Evolutionary conservation across 2,329 filamentous ascomycete genomes (phyloP).

Genomic region (Stachybotrys chartarum): DNA sequence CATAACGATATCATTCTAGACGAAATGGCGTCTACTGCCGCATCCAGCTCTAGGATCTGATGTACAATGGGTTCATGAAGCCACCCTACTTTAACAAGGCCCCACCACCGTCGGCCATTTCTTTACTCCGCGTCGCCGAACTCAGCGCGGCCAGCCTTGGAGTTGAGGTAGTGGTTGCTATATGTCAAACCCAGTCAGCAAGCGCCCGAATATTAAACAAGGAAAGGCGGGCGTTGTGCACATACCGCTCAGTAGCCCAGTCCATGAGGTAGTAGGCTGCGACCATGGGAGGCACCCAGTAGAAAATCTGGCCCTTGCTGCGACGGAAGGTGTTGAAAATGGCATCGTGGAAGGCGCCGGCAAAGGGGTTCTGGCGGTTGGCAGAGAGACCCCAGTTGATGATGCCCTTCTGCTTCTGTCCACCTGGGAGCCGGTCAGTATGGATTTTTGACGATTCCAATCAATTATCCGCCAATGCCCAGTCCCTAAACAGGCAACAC

Average conservation of each 20-base stretch:
- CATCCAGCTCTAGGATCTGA: constrained; percentile 30
- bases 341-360: constrained; percentile 69
- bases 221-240: constrained; percentile 6
- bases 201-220: neutral
- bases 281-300: constrained; percentile 74
- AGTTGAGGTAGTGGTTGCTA: constrained; percentile 78
- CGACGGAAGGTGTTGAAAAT: constrained; percentile 95
- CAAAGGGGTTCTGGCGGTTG: constrained; percentile 86
- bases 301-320: constrained; percentile 79
- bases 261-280: constrained; percentile 75
- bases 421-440: constrained; percentile 31
- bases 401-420: constrained; percentile 56
- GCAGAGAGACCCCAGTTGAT: constrained; percentile 68
- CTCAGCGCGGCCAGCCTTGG: constrained; percentile 63
- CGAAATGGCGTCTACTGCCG: constrained; percentile 27
- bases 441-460: neutral
- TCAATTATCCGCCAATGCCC: too few relatives aligned
- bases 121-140: constrained; percentile 36
- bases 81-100: constrained; percentile 21
- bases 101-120: constrained; percentile 4
- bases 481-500: too few relatives aligned
- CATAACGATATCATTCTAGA: constrained; percentile 3
- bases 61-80: constrained; percentile 30
- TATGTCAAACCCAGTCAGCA: constrained; percentile 7
- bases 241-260: constrained; percentile 88